These are phyloP conservation scores for Eragrostis nindensis DNA, from an alignment of 176 grass and related monocot species.

Conservation along the genomic window DNA sequence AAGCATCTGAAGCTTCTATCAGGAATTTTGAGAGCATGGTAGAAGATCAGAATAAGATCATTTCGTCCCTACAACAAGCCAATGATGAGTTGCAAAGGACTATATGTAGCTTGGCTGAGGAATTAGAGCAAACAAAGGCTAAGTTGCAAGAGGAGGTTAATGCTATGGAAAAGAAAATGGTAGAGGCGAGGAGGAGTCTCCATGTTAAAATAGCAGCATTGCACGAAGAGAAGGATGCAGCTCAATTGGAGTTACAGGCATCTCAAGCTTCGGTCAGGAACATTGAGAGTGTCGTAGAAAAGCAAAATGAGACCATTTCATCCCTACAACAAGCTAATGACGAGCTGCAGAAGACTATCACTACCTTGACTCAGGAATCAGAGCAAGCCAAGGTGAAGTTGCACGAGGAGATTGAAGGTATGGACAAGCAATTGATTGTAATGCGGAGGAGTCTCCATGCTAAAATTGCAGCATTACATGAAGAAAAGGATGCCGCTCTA, in stretches of 20 bases:
- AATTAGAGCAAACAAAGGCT: conserved; percentile 36
- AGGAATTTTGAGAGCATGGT: conserved; percentile 52
- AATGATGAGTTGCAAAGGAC: conserved; percentile 44
- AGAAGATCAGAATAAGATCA: conserved; percentile 34
- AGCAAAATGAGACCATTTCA: conserved; percentile 35
- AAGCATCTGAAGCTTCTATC: conserved; percentile 37
- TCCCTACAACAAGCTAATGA: conserved; percentile 36
- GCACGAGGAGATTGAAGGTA: conserved; percentile 32
- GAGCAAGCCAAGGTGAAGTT: conserved; percentile 37
- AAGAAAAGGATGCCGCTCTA: too few species aligned
- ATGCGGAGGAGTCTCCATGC: too few species aligned
- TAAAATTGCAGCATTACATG: too few species aligned
- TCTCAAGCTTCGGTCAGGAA: conserved; percentile 44
- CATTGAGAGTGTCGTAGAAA: conserved; percentile 47
- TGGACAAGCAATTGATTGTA: conserved; percentile 23
- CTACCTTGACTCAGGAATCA: conserved; percentile 31
- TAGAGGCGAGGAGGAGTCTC: conserved; percentile 33
- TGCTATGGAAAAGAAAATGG: not conserved
- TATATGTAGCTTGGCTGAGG: conserved; percentile 22
- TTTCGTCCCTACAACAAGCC: conserved; percentile 20
- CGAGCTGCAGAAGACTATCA: conserved; percentile 37
- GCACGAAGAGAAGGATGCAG: conserved; percentile 28
- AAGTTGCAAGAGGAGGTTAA: conserved; percentile 23
- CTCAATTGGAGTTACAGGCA: conserved; percentile 21
- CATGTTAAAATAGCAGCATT: conserved; percentile 33